Percentiles rank a stretch among this genome's conserved stretches.
Conservation (phyloP, 495 filamentous ascomycete genomes). For the Podospora comata region DNA sequence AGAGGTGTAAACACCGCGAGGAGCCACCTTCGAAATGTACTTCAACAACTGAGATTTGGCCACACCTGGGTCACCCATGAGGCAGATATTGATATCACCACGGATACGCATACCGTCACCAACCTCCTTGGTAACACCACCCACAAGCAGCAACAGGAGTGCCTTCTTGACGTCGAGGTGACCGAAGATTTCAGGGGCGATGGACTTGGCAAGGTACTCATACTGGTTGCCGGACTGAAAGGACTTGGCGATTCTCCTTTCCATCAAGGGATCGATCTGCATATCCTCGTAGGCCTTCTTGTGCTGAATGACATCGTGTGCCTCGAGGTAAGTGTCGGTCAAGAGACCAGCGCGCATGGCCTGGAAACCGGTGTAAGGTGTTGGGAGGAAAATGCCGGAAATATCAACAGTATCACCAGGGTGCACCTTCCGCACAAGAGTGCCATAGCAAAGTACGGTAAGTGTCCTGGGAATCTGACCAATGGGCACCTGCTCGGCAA, state of each 20-base stretch:
- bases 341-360: constrained; percentile 91
- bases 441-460: constrained; percentile 86
- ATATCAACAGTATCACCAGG: constrained; percentile 93
- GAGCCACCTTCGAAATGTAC: constrained; percentile 97
- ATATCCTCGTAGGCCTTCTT: constrained; percentile 95
- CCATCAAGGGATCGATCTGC: constrained; percentile 65
- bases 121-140: constrained; percentile 95
- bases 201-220: constrained; percentile 89
- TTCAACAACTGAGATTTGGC: constrained; percentile 97
- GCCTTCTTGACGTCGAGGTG: constrained; percentile 98
- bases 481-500: constrained; percentile 96
- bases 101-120: constrained; percentile 97
- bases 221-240: constrained; percentile 84
- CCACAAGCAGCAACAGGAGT: constrained; percentile 86
- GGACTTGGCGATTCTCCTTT: constrained; percentile 77
- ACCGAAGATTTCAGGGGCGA: constrained; percentile 95
- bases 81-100: constrained; percentile 96
- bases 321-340: constrained; percentile 95
- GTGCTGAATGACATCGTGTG: constrained; percentile 88
- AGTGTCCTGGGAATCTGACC: constrained; percentile 92
- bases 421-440: constrained; percentile 76
- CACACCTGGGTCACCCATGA: constrained; percentile 99
- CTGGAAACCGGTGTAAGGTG: constrained; percentile 95
- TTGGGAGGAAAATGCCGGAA: constrained; percentile 92
- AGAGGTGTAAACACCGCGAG: constrained; percentile 95